Evolutionary conservation across 108 stramenopile genomes (phyloP).

Genomic region (Conticribra guillardii): DNA sequence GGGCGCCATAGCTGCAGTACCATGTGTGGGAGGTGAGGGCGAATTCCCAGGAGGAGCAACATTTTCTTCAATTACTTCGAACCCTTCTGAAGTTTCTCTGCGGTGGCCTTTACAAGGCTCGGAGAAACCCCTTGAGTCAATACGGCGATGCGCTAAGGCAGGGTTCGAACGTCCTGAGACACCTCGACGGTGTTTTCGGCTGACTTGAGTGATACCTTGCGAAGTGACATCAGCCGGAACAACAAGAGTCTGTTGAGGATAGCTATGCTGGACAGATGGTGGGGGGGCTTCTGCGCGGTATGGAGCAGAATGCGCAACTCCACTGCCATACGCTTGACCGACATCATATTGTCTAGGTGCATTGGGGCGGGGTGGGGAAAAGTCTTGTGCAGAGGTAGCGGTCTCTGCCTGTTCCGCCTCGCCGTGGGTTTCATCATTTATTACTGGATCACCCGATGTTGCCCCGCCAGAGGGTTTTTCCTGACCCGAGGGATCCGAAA

Average conservation of each 20-base stretch:
- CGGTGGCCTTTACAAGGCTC: background rate
- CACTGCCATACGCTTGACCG: too few relatives aligned
- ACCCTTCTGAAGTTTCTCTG: background rate
- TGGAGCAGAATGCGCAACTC: too few relatives aligned
- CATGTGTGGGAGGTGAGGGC: background rate
- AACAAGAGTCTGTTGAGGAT: background rate
- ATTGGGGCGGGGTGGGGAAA: background rate
- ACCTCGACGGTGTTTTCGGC: conserved; percentile 69
- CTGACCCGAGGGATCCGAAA: background rate
- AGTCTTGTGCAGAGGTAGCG: background rate
- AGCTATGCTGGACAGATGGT: too few relatives aligned
- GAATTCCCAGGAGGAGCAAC: background rate
- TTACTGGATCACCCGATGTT: background rate
- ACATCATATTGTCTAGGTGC: background rate
- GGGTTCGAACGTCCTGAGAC: conserved; percentile 71
- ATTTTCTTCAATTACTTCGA: background rate
- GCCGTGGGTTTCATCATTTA: background rate
- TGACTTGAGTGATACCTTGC: background rate
- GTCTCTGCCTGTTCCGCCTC: background rate
- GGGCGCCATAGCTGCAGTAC: background rate
- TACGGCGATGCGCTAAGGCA: conserved; percentile 67
- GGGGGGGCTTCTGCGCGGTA: too few relatives aligned
- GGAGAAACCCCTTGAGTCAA: conserved; percentile 51
- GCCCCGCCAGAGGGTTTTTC: background rate
- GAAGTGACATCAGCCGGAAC: background rate